Evolutionary conservation across 2,329 filamentous ascomycete genomes (phyloP).

Genomic region (Hypoxylon sp.): DNA sequence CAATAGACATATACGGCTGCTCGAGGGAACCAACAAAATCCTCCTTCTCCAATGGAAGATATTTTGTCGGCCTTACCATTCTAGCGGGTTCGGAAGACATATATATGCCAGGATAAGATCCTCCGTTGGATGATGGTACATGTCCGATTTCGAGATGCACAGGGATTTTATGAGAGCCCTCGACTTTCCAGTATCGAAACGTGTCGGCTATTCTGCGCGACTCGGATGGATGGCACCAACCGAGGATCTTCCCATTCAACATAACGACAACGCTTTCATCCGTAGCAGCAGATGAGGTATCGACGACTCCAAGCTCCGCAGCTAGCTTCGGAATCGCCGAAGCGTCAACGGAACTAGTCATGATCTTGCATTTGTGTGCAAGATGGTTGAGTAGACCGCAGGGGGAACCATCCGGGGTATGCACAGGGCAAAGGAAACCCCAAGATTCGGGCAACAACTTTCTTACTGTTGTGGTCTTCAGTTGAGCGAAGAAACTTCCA

Average conservation of each 20-base stretch:
- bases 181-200: slow-evolving; percentile 94
- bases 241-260: slow-evolving; percentile 89
- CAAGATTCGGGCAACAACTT: slow-evolving; percentile 97
- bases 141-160: slow-evolving; percentile 91
- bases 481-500: slow-evolving; percentile 97
- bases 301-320: slow-evolving; percentile 83
- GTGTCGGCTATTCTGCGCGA: slow-evolving; percentile 87
- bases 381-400: slow-evolving; percentile 96
- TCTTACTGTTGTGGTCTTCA: slow-evolving; percentile 97
- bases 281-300: slow-evolving; percentile 81
- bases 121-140: slow-evolving; percentile 87
- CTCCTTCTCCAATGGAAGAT: slow-evolving; percentile 85
- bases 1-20: slow-evolving; percentile 98
- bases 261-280: slow-evolving; percentile 90
- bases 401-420: slow-evolving; percentile 95
- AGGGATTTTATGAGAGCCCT: slow-evolving; percentile 85
- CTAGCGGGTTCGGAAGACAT: slow-evolving; percentile 88
- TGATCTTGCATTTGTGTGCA: slow-evolving; percentile 92
- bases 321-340: slow-evolving; percentile 82
- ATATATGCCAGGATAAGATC: slow-evolving; percentile 97
- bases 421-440: slow-evolving; percentile 97
- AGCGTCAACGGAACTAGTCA: slow-evolving; percentile 81
- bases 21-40: slow-evolving; percentile 95
- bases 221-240: slow-evolving; percentile 90
- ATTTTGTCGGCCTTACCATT: slow-evolving; percentile 94